Evolutionary conservation across 129 eudicot species (phyloP), one percentile per base, ranked within the genome.

Genomic region (Helichrysum umbraculigerum): DNA sequence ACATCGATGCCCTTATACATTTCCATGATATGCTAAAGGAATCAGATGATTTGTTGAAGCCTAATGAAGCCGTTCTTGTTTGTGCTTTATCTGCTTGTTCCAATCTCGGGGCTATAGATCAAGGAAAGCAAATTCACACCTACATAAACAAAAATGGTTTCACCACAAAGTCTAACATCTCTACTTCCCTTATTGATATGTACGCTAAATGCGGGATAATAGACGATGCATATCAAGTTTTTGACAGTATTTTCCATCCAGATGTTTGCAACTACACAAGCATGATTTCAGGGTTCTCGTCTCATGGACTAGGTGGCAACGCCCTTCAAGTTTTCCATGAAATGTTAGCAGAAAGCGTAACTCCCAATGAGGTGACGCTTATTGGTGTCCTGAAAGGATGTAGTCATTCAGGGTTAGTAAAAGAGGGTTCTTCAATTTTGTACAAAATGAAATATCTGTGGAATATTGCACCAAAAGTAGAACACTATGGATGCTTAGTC

Each of bases 71-170:
- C 19, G 84, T 86, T 76, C 84, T 94, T 76, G 98, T 91, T 73
- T 91, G 93, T 83, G 86, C 93, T 32, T 76, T 94, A 68, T 89
- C 96, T 70, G 97, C 97, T 16, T 91, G 96, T 78, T 88, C 97
- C 75, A 87, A 87, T 74, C 92, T 91, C 39, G 96, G 96, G 61
- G 91, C 88, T 54, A 84, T 94, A 50, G 84, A 89, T 78, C 90
- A 86, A 73, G 99, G 97, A 32, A 83, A 80, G 58, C 78, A 80
- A 83, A 87, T 91, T 67, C 93, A 85, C 63, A 80, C 41, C 12
- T 91, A 86, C 82, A 68, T 91, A 54, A 64, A 75, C 58, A 86
- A 83, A 42, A 78, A 68, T 15, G 69, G 61, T 16, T 72, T 87
- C 61, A 64, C 63, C 21, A 66, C 74, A 70, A 87, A 75, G 50